Percentiles rank a stretch among this genome's conserved stretches.
These are phyloP conservation scores for Xylaria polymorpha DNA, from an alignment of 2,329 filamentous ascomycete species.

Conservation along the genomic window DNA sequence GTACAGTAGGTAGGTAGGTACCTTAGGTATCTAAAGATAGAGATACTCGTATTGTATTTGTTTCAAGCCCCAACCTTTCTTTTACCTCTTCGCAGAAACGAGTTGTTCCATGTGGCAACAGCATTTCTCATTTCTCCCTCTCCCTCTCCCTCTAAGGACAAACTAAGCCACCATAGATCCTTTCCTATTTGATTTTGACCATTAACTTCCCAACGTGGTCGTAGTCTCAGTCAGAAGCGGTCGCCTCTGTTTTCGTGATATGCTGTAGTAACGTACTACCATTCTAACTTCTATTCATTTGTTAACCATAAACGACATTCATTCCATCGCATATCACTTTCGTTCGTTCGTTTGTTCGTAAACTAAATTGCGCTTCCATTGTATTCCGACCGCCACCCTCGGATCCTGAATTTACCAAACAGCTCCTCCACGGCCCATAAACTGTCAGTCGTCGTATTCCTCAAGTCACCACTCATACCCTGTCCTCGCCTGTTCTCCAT, in stretches of 20 bases:
- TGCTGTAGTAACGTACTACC: not conserved
- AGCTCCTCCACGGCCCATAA: slow-evolving; percentile 10
- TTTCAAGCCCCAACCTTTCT: slow-evolving; percentile 10
- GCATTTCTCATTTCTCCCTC: slow-evolving; percentile 19
- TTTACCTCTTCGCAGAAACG: not conserved
- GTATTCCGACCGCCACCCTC: slow-evolving; percentile 6
- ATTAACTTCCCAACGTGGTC: slow-evolving; percentile 16
- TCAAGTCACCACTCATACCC: not conserved
- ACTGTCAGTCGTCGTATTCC: slow-evolving; percentile 23
- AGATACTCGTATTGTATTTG: not conserved
- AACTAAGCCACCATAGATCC: slow-evolving; percentile 14
- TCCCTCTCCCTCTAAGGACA: not conserved
- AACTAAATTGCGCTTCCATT: slow-evolving; percentile 12
- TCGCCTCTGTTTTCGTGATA: slow-evolving; percentile 15
- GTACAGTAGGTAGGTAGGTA: no score
- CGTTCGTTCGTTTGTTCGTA: slow-evolving; percentile 19
- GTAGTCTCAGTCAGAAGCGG: slow-evolving; percentile 7
- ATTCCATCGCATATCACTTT: slow-evolving; percentile 15
- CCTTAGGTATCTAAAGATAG: not conserved
- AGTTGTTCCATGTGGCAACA: slow-evolving; percentile 21
- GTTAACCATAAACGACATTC: slow-evolving; percentile 13
- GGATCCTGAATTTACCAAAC: slow-evolving; percentile 16
- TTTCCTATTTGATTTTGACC: slow-evolving; percentile 25
- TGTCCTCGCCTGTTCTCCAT: slow-evolving; percentile 9
- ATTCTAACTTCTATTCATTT: slow-evolving; percentile 22